phyloP scores from a whole-genome alignment of 2,329 filamentous ascomycete genomes.

The Fusarium sublunatum region DNA sequence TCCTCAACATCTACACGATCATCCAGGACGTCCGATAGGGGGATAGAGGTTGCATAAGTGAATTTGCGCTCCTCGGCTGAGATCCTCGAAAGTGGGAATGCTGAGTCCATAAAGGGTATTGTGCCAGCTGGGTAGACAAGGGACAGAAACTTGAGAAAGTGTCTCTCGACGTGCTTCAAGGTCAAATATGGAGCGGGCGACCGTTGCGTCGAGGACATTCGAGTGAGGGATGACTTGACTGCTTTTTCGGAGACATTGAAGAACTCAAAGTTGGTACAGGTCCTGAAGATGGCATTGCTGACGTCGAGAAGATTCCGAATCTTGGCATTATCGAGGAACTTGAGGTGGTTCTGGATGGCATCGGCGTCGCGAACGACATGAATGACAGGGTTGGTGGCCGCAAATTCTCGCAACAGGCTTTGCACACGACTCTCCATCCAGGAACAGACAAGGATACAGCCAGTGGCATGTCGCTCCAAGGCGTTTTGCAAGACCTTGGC shows the following conservation, averaged over 20 bases:
- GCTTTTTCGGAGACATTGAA: slow-evolving; percentile 75
- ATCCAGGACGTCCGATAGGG: slow-evolving; percentile 66
- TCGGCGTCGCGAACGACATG: slow-evolving; percentile 74
- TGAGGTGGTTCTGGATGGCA: slow-evolving; percentile 73
- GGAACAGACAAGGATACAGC: slow-evolving; percentile 77
- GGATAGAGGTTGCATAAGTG: slow-evolving; percentile 74
- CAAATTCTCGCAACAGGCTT: slow-evolving; percentile 69
- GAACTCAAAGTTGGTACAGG: slow-evolving; percentile 79
- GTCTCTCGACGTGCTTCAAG: slow-evolving; percentile 74
- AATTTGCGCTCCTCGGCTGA: slow-evolving; percentile 70
- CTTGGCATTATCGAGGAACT: slow-evolving; percentile 64
- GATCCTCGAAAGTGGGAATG: slow-evolving; percentile 72
- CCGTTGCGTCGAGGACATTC: slow-evolving; percentile 46
- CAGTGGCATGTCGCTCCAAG: slow-evolving; percentile 67
- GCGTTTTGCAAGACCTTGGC: slow-evolving; percentile 70
- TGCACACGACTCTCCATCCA: slow-evolving; percentile 75
- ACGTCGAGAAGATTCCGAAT: slow-evolving; percentile 68
- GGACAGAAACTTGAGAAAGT: slow-evolving; percentile 76
- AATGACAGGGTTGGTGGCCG: slow-evolving; percentile 74
- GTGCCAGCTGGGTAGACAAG: slow-evolving; percentile 66
- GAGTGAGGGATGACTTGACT: slow-evolving; percentile 40
- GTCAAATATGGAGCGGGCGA: slow-evolving; percentile 70
- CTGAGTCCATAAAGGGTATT: slow-evolving; percentile 70
- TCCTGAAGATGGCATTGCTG: slow-evolving; percentile 68
- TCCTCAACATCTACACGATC: slow-evolving; percentile 70